Evolutionary conservation across 2,329 filamentous ascomycete genomes (phyloP), one percentile per base, ranked within the genome.

Genomic region (Ophiostoma angusticollis): DNA sequence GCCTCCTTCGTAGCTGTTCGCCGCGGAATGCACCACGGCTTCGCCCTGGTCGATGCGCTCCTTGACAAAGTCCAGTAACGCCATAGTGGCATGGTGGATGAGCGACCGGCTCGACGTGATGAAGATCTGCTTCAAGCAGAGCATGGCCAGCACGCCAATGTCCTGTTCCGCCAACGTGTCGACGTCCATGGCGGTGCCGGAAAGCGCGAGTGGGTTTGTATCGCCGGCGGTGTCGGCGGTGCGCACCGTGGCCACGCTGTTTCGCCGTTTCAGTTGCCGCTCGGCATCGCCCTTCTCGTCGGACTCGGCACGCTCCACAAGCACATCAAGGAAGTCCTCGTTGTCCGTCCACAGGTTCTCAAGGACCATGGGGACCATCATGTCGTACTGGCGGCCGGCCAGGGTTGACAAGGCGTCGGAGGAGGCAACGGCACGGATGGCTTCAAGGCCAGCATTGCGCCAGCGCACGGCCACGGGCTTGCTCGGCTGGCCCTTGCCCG

Each of bases 111-210:
- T 93, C 45, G 86, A 85, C 8, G 78, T 76, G 22, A 82, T 68
- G 51, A 93, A 94, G 33, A 95, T 83, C 50, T 81, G 78, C 59
- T 89, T 84, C 40, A 98, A 63, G 54, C 86, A 93, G 51, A 86
- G 80, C 50, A 94, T 68, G 5, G 91, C 89, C 45, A 93, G 65
- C 7, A 93, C 67, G 21, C 83, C 83, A 13, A 86, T 85, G 53
- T 93, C 83, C 61, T 94, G 80, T 58, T 96, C 87, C 2, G 85
- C 87, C 44, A 91, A 64, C 56, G 80, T 84, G 59, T 96, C 91
- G 19, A 85, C 85, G 54, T 95, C 89, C 18, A 80, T 80, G 1
- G 84, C 82, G 0, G 84, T 85, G 39, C 80, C 84, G 1, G 81
- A 74, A n/a, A 85, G 72, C 18, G 83, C 81, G 31, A 82, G 71